A percentile compares a stretch with the other conserved stretches of the same genome.
These are phyloP conservation scores for Solanum hybrid DNA, from an alignment of 305 asterid species.

Conservation along the genomic window DNA sequence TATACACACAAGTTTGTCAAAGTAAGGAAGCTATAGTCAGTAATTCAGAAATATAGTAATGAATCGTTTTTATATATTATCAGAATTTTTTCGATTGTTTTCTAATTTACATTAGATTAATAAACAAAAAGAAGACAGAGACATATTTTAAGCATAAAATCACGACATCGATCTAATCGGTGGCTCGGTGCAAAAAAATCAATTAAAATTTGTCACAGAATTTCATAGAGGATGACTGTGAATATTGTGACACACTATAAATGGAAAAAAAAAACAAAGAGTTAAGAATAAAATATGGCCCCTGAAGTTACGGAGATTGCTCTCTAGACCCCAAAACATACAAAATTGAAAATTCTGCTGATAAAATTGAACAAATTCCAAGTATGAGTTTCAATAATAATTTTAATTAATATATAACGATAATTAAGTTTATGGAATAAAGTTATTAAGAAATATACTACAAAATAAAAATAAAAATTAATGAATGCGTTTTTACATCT, in stretches of 20 bases:
- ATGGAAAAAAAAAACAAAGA: neutral
- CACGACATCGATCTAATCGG: accelerated
- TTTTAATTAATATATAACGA: neutral
- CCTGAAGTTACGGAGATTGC: neutral
- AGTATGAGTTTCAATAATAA: neutral
- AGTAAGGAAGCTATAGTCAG: neutral
- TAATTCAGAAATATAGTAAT: neutral
- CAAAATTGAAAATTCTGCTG: neutral
- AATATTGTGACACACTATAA: neutral
- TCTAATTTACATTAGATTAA: neutral
- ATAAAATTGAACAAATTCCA: neutral
- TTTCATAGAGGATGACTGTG: neutral
- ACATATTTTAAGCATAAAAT: too few relatives aligned
- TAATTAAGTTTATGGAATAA: neutral
- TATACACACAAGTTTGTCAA: neutral
- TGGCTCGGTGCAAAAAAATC: neutral
- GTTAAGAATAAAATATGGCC: neutral
- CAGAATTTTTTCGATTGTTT: neutral
- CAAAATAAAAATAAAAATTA: neutral
- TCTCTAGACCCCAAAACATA: neutral
- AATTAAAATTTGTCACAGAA: neutral
- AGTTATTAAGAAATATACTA: neutral
- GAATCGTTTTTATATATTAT: neutral
- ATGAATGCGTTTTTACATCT: too few relatives aligned
- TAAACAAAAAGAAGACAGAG: too few relatives aligned